Conservation (phyloP, 2,329 filamentous ascomycete species). For the Arthroderma uncinatum region DNA sequence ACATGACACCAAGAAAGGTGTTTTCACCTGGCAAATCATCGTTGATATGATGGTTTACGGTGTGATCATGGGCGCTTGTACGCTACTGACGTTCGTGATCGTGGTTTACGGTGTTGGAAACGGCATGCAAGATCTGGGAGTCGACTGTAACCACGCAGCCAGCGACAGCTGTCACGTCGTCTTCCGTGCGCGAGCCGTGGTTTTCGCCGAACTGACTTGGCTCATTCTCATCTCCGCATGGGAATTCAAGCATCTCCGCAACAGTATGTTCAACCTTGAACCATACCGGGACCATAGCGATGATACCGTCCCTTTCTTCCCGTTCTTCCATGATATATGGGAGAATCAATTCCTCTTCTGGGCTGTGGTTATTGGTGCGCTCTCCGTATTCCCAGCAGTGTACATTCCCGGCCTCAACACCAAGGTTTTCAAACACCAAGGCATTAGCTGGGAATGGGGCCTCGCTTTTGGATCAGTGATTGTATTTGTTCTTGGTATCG, state of each 20-base stretch:
- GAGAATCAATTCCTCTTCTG: conserved; percentile 44
- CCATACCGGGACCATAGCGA: conserved; percentile 20
- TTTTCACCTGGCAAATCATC: conserved; percentile 44
- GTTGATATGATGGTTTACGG: conserved; percentile 46
- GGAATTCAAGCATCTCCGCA: conserved; percentile 45
- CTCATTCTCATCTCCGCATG: conserved; percentile 46
- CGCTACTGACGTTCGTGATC: conserved; percentile 41
- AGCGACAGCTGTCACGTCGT: conserved; percentile 15
- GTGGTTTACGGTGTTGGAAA: conserved; percentile 37
- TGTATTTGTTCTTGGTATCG: conserved; percentile 49
- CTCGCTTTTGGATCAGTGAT: conserved; percentile 45
- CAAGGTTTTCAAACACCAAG: conserved; percentile 49
- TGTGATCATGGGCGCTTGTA: conserved; percentile 40
- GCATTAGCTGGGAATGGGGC: conserved; percentile 53
- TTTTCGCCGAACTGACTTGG: conserved; percentile 48
- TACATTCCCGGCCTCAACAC: conserved; percentile 52
- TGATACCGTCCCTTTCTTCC: conserved; percentile 23
- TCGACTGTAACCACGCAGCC: conserved; percentile 15
- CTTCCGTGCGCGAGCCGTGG: conserved; percentile 44
- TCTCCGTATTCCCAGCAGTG: conserved; percentile 42
- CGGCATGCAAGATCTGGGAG: conserved; percentile 28
- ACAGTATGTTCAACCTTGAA: conserved; percentile 46
- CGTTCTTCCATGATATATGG: conserved; percentile 29
- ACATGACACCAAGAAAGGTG: conserved; percentile 40
- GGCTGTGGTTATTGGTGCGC: conserved; percentile 37